A percentile compares a stretch with the other conserved stretches of the same genome.
phyloP scores from a whole-genome alignment of 2,329 filamentous ascomycete genomes.

The Phyllosticta ampelicida region DNA sequence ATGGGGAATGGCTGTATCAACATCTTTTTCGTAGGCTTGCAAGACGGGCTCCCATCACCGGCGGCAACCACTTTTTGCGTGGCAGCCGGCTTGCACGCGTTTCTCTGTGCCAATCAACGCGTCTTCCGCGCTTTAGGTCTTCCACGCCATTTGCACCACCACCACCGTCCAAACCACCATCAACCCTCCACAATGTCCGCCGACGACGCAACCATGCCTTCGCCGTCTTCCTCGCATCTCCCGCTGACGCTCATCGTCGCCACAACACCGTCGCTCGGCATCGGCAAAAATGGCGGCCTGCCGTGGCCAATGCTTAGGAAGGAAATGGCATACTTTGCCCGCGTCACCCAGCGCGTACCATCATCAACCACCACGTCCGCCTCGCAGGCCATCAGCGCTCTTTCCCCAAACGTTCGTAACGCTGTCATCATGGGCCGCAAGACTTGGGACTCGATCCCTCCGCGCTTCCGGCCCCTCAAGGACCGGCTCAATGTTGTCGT shows the following conservation, averaged over 20 bases:
- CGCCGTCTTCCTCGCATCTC: slow-evolving; percentile 16
- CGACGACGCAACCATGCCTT: slow-evolving; percentile 1
- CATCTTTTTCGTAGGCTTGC: not conserved
- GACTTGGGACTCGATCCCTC: slow-evolving; percentile 87
- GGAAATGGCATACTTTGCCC: slow-evolving; percentile 92
- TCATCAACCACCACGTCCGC: slow-evolving; percentile 3
- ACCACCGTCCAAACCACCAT: not conserved
- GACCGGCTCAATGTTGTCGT: slow-evolving; percentile 76
- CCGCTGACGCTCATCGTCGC: slow-evolving; percentile 87
- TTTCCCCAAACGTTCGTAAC: slow-evolving; percentile 27
- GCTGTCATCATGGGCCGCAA: slow-evolving; percentile 96
- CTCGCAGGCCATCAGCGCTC: slow-evolving; percentile 12
- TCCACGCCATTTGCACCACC: not conserved
- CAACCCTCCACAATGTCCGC: not conserved
- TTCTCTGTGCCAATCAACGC: not conserved
- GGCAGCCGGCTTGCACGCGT: not conserved
- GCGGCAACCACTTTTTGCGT: slow-evolving; percentile 3
- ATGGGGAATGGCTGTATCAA: not conserved
- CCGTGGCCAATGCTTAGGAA: slow-evolving; percentile 83
- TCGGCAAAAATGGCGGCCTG: slow-evolving; percentile 65
- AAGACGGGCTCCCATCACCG: not conserved
- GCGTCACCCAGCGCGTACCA: slow-evolving; percentile 62
- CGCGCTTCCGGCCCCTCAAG: slow-evolving; percentile 65
- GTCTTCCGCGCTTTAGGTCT: slow-evolving; percentile 1
- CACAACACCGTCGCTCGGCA: slow-evolving; percentile 83